Evolutionary conservation across 768 basidiomycete genomes (phyloP).

Genomic region (Russula earlei): DNA sequence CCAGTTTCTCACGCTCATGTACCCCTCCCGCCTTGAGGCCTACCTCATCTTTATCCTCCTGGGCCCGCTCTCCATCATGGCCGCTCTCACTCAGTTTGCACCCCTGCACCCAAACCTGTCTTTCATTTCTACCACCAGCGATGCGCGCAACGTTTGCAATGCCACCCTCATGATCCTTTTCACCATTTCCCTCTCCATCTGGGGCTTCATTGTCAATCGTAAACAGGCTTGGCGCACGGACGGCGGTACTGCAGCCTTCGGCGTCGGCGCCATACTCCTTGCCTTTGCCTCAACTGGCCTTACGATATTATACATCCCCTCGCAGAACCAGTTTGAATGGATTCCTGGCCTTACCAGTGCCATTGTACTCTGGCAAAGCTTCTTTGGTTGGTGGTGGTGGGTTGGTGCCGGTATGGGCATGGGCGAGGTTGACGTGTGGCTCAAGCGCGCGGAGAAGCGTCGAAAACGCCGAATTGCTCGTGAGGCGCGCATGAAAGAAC

Average conservation of each 20-base stretch:
- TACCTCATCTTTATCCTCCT: conserved; percentile 78
- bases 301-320: conserved; percentile 80
- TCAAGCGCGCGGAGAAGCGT: conserved; percentile 44
- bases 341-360: conserved; percentile 84
- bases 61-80: conserved; percentile 77
- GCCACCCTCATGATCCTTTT: conserved; percentile 94
- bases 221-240: conserved; percentile 92
- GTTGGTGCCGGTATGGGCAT: conserved; percentile 85
- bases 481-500: conserved; percentile 39
- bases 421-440: conserved; percentile 57
- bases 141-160: conserved; percentile 89
- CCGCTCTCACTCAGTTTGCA: conserved; percentile 77
- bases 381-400: conserved; percentile 99
- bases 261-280: conserved; percentile 72
- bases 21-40: conserved; percentile 83
- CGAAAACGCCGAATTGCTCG: conserved; percentile 38
- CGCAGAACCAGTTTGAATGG: conserved; percentile 84
- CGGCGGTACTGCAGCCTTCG: conserved; percentile 93
- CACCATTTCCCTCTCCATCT: conserved; percentile 78
- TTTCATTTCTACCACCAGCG: conserved; percentile 41
- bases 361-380: conserved; percentile 94
- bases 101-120: conserved; percentile 42
- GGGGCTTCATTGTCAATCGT: conserved; percentile 88
- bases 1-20: conserved; percentile 91
- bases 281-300: conserved; percentile 76